These are phyloP conservation scores for Xylaria sp. DNA, from an alignment of 2,329 filamentous ascomycete genomes.

Conservation along the genomic window DNA sequence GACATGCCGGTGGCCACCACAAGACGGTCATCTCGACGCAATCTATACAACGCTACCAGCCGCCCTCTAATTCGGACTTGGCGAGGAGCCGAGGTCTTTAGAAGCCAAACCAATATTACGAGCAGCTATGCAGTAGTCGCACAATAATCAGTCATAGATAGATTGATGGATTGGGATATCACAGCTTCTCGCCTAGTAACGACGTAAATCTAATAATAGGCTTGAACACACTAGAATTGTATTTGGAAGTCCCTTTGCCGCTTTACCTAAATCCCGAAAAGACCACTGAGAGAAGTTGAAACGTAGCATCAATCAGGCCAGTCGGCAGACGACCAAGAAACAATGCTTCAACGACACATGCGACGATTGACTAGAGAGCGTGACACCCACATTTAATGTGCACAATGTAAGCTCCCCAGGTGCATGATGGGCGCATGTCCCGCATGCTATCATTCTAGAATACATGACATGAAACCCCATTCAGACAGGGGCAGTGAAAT, in stretches of 20 bases:
- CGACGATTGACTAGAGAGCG: constrained; percentile 8
- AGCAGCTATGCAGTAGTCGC: background rate
- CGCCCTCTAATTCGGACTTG: background rate
- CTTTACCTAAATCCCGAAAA: background rate
- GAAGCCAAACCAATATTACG: background rate
- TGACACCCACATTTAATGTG: constrained; percentile 10
- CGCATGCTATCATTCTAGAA: constrained; percentile 8
- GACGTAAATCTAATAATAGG: background rate
- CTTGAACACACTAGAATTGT: background rate
- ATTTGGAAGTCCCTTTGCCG: background rate
- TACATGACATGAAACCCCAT: constrained; percentile 4
- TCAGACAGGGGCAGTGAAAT: background rate
- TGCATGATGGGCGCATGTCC: constrained; percentile 7
- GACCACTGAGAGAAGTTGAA: background rate
- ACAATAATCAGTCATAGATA: background rate
- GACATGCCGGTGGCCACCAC: background rate
- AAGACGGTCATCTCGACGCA: background rate
- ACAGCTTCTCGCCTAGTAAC: background rate
- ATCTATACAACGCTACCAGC: background rate
- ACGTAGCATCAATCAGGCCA: no score
- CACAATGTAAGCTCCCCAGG: background rate
- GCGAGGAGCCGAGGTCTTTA: background rate
- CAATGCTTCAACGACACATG: constrained; percentile 4
- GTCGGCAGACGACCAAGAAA: no score
- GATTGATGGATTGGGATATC: background rate